Evolutionary conservation across 768 basidiomycete species (phyloP), one percentile per base, ranked within the genome.

Genomic region (Lactifluus volemus): DNA sequence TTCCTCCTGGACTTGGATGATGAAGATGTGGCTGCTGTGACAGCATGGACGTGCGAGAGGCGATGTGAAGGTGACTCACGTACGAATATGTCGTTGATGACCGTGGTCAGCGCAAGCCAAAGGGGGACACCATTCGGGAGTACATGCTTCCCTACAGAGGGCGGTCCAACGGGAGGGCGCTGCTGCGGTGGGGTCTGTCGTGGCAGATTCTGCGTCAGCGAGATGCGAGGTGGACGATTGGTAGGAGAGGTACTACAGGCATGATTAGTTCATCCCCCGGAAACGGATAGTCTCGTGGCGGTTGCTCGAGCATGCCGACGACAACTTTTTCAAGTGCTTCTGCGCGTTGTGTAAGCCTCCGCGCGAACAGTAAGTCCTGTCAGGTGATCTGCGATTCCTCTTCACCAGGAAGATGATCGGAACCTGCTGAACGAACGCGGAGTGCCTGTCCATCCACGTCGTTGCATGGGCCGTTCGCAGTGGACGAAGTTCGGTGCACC

Each of bases 271-370:
- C 84, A 30, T 83, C 83, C 38, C 79, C 81, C 45, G 80, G 77
- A 39, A 79, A 72, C 4, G 82, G 81, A 44, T 82, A 82, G 12
- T 83, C 72, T 0, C 82, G 80, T 1, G 89, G 89, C 0, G 87
- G 86, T 64, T 91, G 88, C 57, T 84, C 83, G 14, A 92, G 81
- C 88, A 92, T 91, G 49, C 84, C 79, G 0, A 81, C 83, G 52
- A 89, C 80, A 45, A 92, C 88, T 68, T 89, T 91, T 71, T 92
- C 91, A 19, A 92, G 78, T 12, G 86, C 85, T 64, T 92, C 88
- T 1, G 91, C 87, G 34, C 88, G 84, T 32, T 89, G 75, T 58
- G 87, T 78, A 38, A 91, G 79, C 53, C 70, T 77, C 29, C 83
- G 76, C 3, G 90, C 89, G 25, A 89, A 77, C 5, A 70, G 67